phyloP scores from a whole-genome alignment of 1,284 basidiomycete genomes.

The Ceratobasidium theobromae region DNA sequence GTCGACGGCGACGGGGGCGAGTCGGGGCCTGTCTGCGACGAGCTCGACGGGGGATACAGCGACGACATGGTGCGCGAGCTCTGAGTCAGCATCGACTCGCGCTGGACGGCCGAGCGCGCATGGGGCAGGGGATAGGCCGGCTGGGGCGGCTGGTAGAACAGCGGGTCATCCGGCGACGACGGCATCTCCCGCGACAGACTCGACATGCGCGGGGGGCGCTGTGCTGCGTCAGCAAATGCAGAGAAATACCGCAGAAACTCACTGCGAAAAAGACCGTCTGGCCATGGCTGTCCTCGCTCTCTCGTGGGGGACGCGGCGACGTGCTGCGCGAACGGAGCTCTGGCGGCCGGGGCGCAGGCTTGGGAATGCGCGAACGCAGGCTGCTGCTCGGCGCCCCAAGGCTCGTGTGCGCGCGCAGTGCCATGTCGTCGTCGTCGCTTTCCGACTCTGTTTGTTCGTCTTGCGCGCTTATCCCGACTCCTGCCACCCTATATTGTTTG shows the following conservation, averaged over 20 bases:
- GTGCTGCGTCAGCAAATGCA: not conserved
- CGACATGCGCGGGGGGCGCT: conserved; percentile 22
- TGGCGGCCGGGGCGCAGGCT: conserved; percentile 10
- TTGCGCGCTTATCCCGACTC: conserved; percentile 14
- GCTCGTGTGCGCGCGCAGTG: conserved; percentile 24
- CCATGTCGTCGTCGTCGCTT: no score
- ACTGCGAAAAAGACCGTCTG: conserved; percentile 27
- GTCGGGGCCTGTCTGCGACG: conserved; percentile 56
- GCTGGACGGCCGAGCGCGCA: conserved; percentile 38
- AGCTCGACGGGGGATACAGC: conserved; percentile 67
- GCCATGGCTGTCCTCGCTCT: conserved; percentile 26
- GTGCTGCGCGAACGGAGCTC: conserved; percentile 11
- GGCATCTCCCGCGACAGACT: conserved; percentile 20
- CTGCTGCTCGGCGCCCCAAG: conserved; percentile 10
- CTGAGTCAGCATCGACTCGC: conserved; percentile 55
- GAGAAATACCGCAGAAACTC: not conserved
- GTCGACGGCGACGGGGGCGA: conserved; percentile 52
- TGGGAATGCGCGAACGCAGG: conserved; percentile 23
- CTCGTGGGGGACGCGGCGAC: conserved; percentile 3
- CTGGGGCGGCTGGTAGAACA: conserved; percentile 26
- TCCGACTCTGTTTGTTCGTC: conserved; percentile 13
- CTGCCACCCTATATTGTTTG: not conserved
- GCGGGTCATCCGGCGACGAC: conserved; percentile 27
- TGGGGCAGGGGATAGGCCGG: conserved; percentile 15
- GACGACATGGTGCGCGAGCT: conserved; percentile 62